Conservation (phyloP, 2,329 filamentous ascomycete genomes). For the Aspergillus neotritici region DNA sequence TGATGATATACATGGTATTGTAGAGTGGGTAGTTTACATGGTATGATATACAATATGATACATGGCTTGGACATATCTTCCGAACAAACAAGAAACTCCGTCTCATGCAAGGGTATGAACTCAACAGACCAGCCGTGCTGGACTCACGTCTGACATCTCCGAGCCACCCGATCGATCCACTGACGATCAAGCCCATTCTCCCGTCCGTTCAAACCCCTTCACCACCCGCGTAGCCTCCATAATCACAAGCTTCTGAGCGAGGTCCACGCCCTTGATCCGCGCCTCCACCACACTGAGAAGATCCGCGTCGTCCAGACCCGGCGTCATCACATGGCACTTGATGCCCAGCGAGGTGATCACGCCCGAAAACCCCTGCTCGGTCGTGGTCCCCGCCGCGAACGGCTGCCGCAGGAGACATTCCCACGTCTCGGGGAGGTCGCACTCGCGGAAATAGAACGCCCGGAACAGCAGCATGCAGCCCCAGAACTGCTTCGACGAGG, state of each 20-base stretch:
- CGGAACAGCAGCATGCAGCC: constrained; percentile 51
- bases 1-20: too few relatives aligned
- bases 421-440: constrained; percentile 46
- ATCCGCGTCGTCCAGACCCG: constrained; percentile 21
- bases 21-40: too few relatives aligned
- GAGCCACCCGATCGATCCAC: too few relatives aligned
- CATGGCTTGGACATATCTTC: too few relatives aligned
- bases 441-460: constrained; percentile 52
- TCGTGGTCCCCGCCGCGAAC: constrained; percentile 18
- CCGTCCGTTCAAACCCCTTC: constrained; percentile 28
- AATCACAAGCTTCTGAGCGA: constrained; percentile 26
- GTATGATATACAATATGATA: too few relatives aligned
- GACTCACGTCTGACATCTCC: too few relatives aligned
- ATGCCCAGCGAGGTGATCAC: constrained; percentile 30
- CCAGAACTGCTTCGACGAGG: constrained; percentile 44
- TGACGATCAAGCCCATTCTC: constrained; percentile 26
- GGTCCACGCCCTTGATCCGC: constrained; percentile 29
- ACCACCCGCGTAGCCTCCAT: constrained; percentile 31
- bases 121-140: too few relatives aligned
- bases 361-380: constrained; percentile 20
- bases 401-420: constrained; percentile 30
- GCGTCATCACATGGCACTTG: constrained; percentile 23
- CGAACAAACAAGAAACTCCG: too few relatives aligned
- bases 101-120: too few relatives aligned
- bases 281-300: constrained; percentile 32